Evolutionary conservation across 768 basidiomycete genomes (phyloP), one percentile per base, ranked within the genome.

Genomic region (Suillus fuscotomentosus): DNA sequence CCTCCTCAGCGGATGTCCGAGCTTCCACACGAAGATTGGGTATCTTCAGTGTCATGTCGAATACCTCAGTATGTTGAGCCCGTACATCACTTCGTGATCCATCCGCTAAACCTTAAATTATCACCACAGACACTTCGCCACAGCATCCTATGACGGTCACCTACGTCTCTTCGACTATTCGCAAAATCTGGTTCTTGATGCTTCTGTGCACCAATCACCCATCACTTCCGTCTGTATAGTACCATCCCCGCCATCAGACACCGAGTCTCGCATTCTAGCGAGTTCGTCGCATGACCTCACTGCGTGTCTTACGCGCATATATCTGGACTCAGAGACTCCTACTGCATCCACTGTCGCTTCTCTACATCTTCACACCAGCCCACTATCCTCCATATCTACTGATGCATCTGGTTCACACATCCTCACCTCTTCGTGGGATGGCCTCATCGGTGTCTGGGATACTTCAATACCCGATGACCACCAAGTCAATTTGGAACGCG

Each of bases 11-110:
- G 88, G 66, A 85, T 94, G 76, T 84, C 89, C 0, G 83, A 89
- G 56, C 79, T 94, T 60, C 89, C 92, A 2, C 92, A 95, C 66
- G 90, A 98, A 61, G 95, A 98, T 67, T 99, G 97, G 97, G 91
- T 97, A 0, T 95, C 94, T 2, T 88, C 88, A 17, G 84, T 94
- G 22, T 88, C 86, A 6, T 89, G 86, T 72, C 75, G 81, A 66
- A 71, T 85, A 56, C 78, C 80, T 65, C 84, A 84, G 89, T 91
- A 65, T 51, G 75, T 69, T 39, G 3, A 5, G n/a, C 43, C 15
- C 27, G 34, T 53, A 55, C 48, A 48, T 60, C 8, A 27, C 24
- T 11, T 41, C 36, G 22, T 8, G 36, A 14, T 15, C 0, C 15
- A 57, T 24, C 4, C 22, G 5, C 39, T 4, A 69, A 69, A 36